Percentiles rank a stretch among this genome's conserved stretches.
These are phyloP conservation scores for Artemisia annua DNA, from an alignment of 129 eudicot species.

Conservation along the genomic window DNA sequence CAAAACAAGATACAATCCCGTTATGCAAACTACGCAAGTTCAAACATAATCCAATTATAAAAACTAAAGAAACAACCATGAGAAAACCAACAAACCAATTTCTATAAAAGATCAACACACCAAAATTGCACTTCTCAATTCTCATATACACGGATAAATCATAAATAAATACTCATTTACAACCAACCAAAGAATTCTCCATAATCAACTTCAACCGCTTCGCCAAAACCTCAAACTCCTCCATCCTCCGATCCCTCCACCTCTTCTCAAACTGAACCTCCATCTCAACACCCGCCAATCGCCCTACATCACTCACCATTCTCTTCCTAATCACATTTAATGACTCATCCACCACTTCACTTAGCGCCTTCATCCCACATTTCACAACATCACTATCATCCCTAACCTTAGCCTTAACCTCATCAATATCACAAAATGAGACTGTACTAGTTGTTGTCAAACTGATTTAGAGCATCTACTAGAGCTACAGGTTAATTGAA, in stretches of 20 bases:
- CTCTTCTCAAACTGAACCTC: slow-evolving; percentile 39
- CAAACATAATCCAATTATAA: slow-evolving; percentile 3
- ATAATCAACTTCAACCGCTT: slow-evolving; percentile 62
- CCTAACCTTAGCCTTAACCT: slow-evolving; percentile 10
- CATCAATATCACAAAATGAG: too few species aligned
- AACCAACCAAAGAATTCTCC: slow-evolving; percentile 48
- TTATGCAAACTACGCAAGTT: too few species aligned
- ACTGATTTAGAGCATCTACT: too few species aligned
- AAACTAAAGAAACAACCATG: neutral
- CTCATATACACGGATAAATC: neutral
- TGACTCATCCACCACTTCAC: slow-evolving; percentile 54
- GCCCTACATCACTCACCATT: slow-evolving; percentile 26
- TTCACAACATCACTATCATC: slow-evolving; percentile 25
- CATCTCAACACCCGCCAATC: slow-evolving; percentile 20
- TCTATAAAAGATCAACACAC: neutral
- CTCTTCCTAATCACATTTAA: slow-evolving; percentile 51
- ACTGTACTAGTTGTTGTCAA: too few species aligned
- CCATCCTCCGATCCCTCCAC: slow-evolving; percentile 60
- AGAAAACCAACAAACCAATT: neutral
- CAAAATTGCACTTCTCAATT: neutral
- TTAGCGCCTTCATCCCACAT: slow-evolving; percentile 39
- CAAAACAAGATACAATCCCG: neutral
- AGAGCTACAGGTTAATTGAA: too few species aligned
- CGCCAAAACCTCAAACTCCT: slow-evolving; percentile 64
- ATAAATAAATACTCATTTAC: slow-evolving; percentile 18